Evolutionary conservation across 1,139 yeast species (phyloP).

Genomic region (Kodamaea fungicola): DNA sequence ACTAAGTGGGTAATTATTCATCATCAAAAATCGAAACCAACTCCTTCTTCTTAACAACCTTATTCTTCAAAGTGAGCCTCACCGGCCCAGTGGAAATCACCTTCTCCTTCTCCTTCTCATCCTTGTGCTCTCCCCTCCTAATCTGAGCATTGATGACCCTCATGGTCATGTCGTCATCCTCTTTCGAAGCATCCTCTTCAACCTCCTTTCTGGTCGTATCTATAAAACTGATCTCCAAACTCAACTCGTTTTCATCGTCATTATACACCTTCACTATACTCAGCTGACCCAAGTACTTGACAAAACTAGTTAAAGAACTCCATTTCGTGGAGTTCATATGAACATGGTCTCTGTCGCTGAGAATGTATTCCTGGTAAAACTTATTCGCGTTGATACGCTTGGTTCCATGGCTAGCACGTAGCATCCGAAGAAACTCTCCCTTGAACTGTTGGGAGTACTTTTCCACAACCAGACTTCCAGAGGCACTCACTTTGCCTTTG

Average conservation of each 20-base stretch:
- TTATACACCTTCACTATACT: constrained; percentile 57
- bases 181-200: constrained; percentile 14
- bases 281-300: constrained; percentile 57
- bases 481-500: constrained; percentile 41
- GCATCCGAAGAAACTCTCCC: constrained; percentile 58
- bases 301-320: constrained; percentile 66
- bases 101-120: constrained; percentile 7
- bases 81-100: constrained; percentile 8
- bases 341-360: constrained; percentile 71
- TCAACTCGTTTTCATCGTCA: constrained; percentile 40
- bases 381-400: constrained; percentile 76
- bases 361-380: constrained; percentile 84
- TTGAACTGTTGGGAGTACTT: constrained; percentile 61
- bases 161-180: constrained; percentile 22
- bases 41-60: constrained; percentile 1
- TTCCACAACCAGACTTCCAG: constrained; percentile 43
- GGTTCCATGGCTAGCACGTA: constrained; percentile 75
- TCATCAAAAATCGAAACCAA: constrained; percentile 10
- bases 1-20: too few relatives aligned
- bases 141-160: constrained; percentile 53
- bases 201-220: constrained; percentile 14
- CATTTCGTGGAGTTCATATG: constrained; percentile 91
- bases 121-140: constrained; percentile 31
- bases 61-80: constrained; percentile 6
- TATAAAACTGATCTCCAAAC: constrained; percentile 28